Conservation (phyloP, 1,284 basidiomycete species). For the Ustilago loliicola region DNA sequence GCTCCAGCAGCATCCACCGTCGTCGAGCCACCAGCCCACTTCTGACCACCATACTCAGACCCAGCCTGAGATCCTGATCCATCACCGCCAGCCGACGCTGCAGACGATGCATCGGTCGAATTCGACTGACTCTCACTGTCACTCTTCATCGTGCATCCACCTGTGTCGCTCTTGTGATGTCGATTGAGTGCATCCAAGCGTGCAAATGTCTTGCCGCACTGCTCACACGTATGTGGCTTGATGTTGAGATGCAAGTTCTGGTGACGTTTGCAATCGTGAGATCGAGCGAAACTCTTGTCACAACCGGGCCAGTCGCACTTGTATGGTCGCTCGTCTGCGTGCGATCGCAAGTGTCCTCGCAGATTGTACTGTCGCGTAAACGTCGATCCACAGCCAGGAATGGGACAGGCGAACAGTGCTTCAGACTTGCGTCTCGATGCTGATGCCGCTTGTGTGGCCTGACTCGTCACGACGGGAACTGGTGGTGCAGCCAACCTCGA, state of each 20-base stretch:
- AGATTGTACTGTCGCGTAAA: constrained; percentile 74
- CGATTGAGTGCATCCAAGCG: constrained; percentile 88
- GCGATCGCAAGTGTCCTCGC: constrained; percentile 91
- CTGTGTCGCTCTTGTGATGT: constrained; percentile 62
- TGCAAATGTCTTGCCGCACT: constrained; percentile 94
- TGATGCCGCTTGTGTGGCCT: constrained; percentile 92
- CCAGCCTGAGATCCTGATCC: constrained; percentile 8
- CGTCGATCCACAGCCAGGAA: constrained; percentile 93
- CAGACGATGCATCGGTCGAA: constrained; percentile 31
- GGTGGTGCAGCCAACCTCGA: constrained; percentile 27
- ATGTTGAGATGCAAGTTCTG: constrained; percentile 79
- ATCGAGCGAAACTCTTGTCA: constrained; percentile 91
- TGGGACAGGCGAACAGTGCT: constrained; percentile 90
- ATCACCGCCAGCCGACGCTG: not conserved
- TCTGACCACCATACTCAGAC: constrained; percentile 18
- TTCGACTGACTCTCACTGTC: constrained; percentile 42
- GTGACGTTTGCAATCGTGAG: constrained; percentile 92
- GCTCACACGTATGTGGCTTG: constrained; percentile 87
- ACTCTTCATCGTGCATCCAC: constrained; percentile 44
- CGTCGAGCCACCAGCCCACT: not conserved
- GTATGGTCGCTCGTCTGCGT: constrained; percentile 94
- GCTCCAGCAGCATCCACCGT: not conserved
- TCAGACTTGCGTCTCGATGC: constrained; percentile 88
- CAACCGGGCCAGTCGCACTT: constrained; percentile 93
- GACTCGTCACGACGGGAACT: constrained; percentile 79